Percentiles rank a stretch among this genome's conserved stretches.
Conservation (phyloP, 495 filamentous ascomycete species). For the Lineolata rhizophorae region DNA sequence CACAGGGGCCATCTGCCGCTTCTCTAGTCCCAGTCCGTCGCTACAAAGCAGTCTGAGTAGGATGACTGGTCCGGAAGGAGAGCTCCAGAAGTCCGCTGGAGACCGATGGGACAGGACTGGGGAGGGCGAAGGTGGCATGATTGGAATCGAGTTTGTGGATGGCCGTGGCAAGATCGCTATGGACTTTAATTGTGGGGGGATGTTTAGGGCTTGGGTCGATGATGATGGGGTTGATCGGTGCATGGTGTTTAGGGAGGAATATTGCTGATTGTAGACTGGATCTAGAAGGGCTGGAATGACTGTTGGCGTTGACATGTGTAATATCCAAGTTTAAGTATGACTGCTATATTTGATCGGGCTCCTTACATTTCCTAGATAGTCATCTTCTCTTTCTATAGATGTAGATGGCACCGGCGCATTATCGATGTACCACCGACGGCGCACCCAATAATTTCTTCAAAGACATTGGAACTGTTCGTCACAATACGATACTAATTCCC, state of each 20-base stretch:
- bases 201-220: constrained; percentile 69
- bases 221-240: constrained; percentile 36
- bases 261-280: too few relatives aligned
- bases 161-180: constrained; percentile 32
- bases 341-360: too few relatives aligned
- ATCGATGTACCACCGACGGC: too few relatives aligned
- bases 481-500: too few relatives aligned
- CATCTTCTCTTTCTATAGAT: too few relatives aligned
- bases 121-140: constrained; percentile 72
- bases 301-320: too few relatives aligned
- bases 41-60: constrained; percentile 30
- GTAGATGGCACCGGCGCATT: too few relatives aligned
- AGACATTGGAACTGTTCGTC: too few relatives aligned
- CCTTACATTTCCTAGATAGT: too few relatives aligned
- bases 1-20: constrained; percentile 50
- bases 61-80: constrained; percentile 48
- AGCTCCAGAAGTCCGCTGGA: constrained; percentile 55
- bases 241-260: constrained; percentile 40
- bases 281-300: too few relatives aligned
- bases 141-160: constrained; percentile 52
- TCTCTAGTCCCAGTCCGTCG: constrained; percentile 20
- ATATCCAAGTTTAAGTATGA: too few relatives aligned
- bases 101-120: constrained; percentile 52
- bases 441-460: too few relatives aligned
- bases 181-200: constrained; percentile 74